Evolutionary conservation across 495 filamentous ascomycete species (phyloP).

Genomic region (Apiosordaria backusii): DNA sequence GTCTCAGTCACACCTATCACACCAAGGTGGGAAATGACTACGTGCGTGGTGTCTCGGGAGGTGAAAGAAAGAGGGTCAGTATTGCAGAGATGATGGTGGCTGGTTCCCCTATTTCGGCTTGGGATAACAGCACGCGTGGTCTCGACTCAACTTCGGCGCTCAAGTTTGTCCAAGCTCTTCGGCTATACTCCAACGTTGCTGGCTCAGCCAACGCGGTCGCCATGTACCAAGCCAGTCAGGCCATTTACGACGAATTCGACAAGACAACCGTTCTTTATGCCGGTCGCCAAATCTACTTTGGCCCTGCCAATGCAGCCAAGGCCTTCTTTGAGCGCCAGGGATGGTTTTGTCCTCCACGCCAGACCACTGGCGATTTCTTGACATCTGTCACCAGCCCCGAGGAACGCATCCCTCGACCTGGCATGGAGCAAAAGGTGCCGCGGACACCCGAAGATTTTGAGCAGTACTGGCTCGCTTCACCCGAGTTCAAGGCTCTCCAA

Average conservation of each 20-base stretch:
- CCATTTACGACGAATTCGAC: slow-evolving; percentile 63
- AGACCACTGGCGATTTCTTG: slow-evolving; percentile 73
- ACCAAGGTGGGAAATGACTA: slow-evolving; percentile 83
- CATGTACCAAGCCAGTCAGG: slow-evolving; percentile 72
- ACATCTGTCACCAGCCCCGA: slow-evolving; percentile 70
- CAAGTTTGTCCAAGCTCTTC: slow-evolving; percentile 47
- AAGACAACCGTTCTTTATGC: slow-evolving; percentile 61
- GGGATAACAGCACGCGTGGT: slow-evolving; percentile 55
- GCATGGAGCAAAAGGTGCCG: slow-evolving; percentile 59
- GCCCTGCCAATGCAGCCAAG: slow-evolving; percentile 51
- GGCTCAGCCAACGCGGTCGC: slow-evolving; percentile 57
- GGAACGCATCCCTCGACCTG: slow-evolving; percentile 62
- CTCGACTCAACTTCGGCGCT: slow-evolving; percentile 51
- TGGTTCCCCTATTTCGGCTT: slow-evolving; percentile 45
- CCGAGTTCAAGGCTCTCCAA: slow-evolving; percentile 54
- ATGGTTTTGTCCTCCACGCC: slow-evolving; percentile 60
- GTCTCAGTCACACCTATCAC: slow-evolving; percentile 56
- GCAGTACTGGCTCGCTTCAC: slow-evolving; percentile 37
- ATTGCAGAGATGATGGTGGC: slow-evolving; percentile 52
- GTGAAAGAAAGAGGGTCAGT: slow-evolving; percentile 53
- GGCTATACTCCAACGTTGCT: slow-evolving; percentile 49
- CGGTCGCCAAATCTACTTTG: slow-evolving; percentile 64
- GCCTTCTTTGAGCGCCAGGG: slow-evolving; percentile 59
- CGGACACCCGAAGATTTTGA: slow-evolving; percentile 63
- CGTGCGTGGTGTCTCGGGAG: slow-evolving; percentile 63